Base-by-base conservation (phyloP, 2,329 filamentous ascomycete species). In the Sporothrix curviconia region DNA sequence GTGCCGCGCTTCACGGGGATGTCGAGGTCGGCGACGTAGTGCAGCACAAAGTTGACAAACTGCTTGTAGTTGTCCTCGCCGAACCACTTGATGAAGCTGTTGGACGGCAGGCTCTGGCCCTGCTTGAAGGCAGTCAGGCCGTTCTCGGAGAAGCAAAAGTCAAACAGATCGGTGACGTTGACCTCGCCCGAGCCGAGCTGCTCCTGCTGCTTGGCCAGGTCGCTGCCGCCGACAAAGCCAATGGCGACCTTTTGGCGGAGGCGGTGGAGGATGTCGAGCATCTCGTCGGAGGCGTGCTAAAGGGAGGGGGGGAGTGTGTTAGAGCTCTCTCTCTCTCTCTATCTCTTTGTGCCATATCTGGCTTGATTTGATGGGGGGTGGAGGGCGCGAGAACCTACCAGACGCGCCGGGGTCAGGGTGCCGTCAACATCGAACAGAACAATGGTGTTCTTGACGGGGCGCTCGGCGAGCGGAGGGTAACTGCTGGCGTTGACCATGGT, bases 71-170 rank as follows among this genome's bases (percentile, higher is more conserved):
- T 80, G 19, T 77, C 77, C 79, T 99, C 92, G 63, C 94, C 94
- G 62, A 97, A 80, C 86, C 86, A 95, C 66, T 83, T 73, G 77
- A 97, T 96, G 82, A 97, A 99, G 75, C 83, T 90, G 74, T 87
- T 87, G 67, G 84, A 85, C 1, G 86, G 78, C 58, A 97, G 83
- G 56, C 82, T 79, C 70, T 85, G 74, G 66, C 92, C 94, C 68
- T 92, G 76, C 69, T 91, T 90, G 80, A 82, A 95, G 43, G 92
- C 94, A 1, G 89, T 95, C 65, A 99, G 83, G 11, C 94, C 94
- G 76, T 99, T 99, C 78, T 99, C 94, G 59, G 91, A 79, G 77
- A 99, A 99, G 82, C 88, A 94, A 77, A 90, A 99, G 79, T 99
- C 94, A 78, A 99, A 99, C 67, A 97, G 85, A 61, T 83, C 78